Base-by-base conservation (phyloP, 2,329 filamentous ascomycete genomes). In the Cladophialophora psammophila region DNA sequence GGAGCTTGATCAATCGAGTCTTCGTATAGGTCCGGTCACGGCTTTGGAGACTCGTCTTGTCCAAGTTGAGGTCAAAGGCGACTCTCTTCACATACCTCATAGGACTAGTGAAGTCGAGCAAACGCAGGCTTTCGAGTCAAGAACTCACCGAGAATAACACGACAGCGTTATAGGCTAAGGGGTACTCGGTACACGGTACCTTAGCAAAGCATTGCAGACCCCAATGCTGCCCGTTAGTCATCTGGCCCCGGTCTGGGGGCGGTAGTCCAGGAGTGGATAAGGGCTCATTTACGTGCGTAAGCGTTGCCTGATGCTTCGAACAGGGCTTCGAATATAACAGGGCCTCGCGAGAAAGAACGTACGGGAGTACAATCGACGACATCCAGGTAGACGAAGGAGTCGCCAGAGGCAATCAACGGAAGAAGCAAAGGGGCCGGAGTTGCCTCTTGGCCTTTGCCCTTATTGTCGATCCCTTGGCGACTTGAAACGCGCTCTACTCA, bases 221-320 rank as follows among this genome's bases (percentile, higher is more conserved):
- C 40, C 40, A 42, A 42, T 42, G 4, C 40, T 4, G n/a, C 40
- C n/a, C 40, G 40, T 42, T 42, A 42, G 40, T 42, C 40, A 42
- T 42, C n/a, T 53, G 15, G 50, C 31, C 20, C 20, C 26, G 31
- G 18, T 13, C 5, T 18, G 31, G 31, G 53, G 53, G 53, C 20
- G 15, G 32, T n/a, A 7, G 4, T 35, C 53, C 31, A 55, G 53
- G 53, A 12, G 7, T 8, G 32, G 3, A 55, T 8, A 55, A 55
- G 26, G 15, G 26, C 8, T 54, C 9, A 55, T 9, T 55, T 55
- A 55, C 31, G 53, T 36, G 2, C 53, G 53, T 55, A 55, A 55
- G 53, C 20, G 12, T 50, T 12, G 13, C 5, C 15, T n/a, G 5
- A 15, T n/a, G 40, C 40, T 26, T 26, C 26, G 26, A 26, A 26